Evolutionary conservation across 2,329 filamentous ascomycete genomes (phyloP), one percentile per base, ranked within the genome.

Genomic region (Epichloe brachyelytri): DNA sequence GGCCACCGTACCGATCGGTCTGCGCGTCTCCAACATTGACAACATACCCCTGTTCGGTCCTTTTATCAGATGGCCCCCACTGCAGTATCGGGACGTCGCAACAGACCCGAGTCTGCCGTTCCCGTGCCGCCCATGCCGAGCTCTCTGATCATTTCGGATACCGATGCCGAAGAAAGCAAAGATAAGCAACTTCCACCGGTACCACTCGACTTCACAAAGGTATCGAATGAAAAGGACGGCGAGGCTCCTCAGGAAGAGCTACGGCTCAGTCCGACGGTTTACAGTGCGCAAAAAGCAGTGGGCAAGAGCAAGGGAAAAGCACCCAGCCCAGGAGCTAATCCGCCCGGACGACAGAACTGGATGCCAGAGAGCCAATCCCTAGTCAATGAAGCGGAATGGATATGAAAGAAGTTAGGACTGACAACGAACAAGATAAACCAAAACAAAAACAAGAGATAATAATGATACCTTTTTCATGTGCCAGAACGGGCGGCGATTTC

Each of bases 1-100:
- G 10, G 82, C 82, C 22, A 86, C 82, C 0, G 82, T 87, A 11
- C 82, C 86, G 60, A 86, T 87, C 48, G 83, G 83, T 1, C 70
- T 87, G 15, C 77, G 83, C 11, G 71, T 87, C 51, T 86, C 83
- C 26, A 79, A 74, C 50, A 72, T 77, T 34, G 68, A 74, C 14
- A 75, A 79, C 55, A 71, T 78, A 54, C 65, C 68, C 67, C 57
- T 7, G 43, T 58, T 17, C 58, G 57, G 10, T 54, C 62, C 0
- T 55, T 50, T 26, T 54, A 53, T 46, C 41, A 54, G 14, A 36
- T 34, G 14, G 5, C 41, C 7, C 36, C 45, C 17, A 17, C 34
- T 10, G 14, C 46, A 19, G n/a, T n/a, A 5, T 40, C 45, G 5
- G 17, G 12, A 30, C 37, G 17, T 17, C 5, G 12, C 14, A 14